These are phyloP conservation scores for Viridothelium virens DNA, from an alignment of 495 filamentous ascomycete species.

Conservation along the genomic window DNA sequence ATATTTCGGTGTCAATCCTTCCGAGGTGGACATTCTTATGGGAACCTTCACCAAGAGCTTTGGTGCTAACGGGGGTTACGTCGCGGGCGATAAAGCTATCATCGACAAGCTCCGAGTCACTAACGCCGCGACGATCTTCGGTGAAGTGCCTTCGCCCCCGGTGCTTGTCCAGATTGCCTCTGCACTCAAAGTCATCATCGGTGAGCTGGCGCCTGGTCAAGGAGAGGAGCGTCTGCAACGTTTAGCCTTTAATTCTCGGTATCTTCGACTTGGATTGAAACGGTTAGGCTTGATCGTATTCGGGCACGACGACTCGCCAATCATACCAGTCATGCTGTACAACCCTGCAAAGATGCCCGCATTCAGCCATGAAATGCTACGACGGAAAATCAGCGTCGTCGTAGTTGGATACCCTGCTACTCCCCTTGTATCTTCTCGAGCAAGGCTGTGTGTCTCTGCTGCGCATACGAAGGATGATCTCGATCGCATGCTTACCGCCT, in stretches of 20 bases:
- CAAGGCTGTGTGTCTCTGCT: slow-evolving; percentile 89
- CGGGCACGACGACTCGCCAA: slow-evolving; percentile 95
- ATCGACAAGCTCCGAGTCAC: slow-evolving; percentile 81
- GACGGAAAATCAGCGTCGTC: slow-evolving; percentile 95
- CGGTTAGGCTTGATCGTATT: slow-evolving; percentile 94
- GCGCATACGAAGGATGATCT: slow-evolving; percentile 98
- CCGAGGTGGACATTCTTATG: slow-evolving; percentile 93
- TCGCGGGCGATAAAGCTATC: slow-evolving; percentile 82
- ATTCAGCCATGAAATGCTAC: slow-evolving; percentile 96
- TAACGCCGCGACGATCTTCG: slow-evolving; percentile 80
- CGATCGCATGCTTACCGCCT: slow-evolving; percentile 80
- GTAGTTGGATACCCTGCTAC: slow-evolving; percentile 97
- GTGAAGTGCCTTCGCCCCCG: slow-evolving; percentile 78
- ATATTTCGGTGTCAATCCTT: slow-evolving; percentile 84
- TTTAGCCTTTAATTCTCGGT: slow-evolving; percentile 96
- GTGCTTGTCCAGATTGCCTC: slow-evolving; percentile 82
- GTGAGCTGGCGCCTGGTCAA: slow-evolving; percentile 80
- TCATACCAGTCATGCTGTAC: slow-evolving; percentile 88
- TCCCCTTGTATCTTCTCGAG: slow-evolving; percentile 88
- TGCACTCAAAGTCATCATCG: slow-evolving; percentile 76
- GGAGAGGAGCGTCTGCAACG: slow-evolving; percentile 93
- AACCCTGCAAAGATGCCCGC: slow-evolving; percentile 96
- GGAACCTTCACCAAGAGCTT: slow-evolving; percentile 97
- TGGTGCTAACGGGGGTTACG: slow-evolving; percentile 93
- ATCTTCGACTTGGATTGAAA: slow-evolving; percentile 92